phyloP scores from a whole-genome alignment of 768 basidiomycete species.

The Tricholomella constricta region DNA sequence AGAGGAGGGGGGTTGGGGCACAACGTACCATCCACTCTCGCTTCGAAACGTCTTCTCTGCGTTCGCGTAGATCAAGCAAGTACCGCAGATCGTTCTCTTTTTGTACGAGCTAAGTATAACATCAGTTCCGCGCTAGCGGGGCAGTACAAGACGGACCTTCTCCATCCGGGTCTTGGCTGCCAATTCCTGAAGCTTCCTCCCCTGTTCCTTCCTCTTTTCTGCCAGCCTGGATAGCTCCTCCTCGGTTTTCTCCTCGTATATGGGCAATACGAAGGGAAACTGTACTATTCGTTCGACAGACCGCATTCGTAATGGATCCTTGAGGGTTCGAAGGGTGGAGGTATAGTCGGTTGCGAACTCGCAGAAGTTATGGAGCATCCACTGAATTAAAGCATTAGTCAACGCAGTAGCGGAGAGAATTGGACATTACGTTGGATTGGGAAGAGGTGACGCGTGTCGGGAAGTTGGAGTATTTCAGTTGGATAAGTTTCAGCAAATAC shows the following conservation, averaged over 20 bases:
- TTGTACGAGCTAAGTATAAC: slow-evolving; percentile 53
- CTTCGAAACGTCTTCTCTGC: slow-evolving; percentile 58
- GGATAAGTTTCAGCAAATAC: slow-evolving; percentile 89
- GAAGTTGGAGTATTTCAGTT: slow-evolving; percentile 94
- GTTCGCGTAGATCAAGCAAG: slow-evolving; percentile 64
- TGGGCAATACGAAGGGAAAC: slow-evolving; percentile 75
- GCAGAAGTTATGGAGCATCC: slow-evolving; percentile 89
- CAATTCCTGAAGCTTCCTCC: slow-evolving; percentile 86
- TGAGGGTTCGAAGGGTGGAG: slow-evolving; percentile 62
- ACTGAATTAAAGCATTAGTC: slow-evolving; percentile 45
- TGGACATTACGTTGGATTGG: slow-evolving; percentile 70
- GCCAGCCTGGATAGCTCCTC: slow-evolving; percentile 80
- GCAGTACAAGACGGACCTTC: slow-evolving; percentile 53
- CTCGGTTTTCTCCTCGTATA: slow-evolving; percentile 83
- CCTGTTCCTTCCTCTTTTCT: slow-evolving; percentile 85
- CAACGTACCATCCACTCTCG: slow-evolving; percentile 70
- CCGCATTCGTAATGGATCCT: slow-evolving; percentile 65
- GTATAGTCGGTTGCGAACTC: slow-evolving; percentile 81
- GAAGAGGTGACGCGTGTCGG: slow-evolving; percentile 76
- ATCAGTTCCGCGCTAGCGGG: background rate
- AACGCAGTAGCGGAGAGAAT: background rate
- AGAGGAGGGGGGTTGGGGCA: too few species aligned
- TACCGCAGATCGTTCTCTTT: slow-evolving; percentile 77
- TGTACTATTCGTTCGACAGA: slow-evolving; percentile 75
- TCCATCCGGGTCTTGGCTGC: slow-evolving; percentile 84